Evolutionary conservation across 2,329 filamentous ascomycete genomes (phyloP).

Genomic region (Stachybotrys elegans): DNA sequence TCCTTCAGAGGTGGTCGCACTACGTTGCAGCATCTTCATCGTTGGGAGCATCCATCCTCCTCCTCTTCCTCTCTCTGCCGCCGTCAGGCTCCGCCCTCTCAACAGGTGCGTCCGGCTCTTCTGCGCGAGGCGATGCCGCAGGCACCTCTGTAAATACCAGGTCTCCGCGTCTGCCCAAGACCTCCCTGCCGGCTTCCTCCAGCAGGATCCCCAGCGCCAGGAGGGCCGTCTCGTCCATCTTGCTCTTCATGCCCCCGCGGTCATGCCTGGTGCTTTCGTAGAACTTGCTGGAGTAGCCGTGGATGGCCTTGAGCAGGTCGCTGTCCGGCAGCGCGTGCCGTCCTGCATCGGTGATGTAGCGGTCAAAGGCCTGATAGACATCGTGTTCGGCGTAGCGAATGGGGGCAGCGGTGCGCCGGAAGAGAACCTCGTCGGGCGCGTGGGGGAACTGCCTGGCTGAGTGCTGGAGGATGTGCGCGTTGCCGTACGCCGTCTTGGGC

Average conservation of each 20-base stretch:
- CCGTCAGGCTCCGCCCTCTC: too few species aligned
- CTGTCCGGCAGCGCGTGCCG: constrained; percentile 56
- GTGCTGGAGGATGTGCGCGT: constrained; percentile 13
- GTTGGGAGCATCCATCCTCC: too few species aligned
- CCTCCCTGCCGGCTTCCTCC: constrained; percentile 61
- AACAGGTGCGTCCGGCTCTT: too few species aligned
- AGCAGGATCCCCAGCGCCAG: constrained; percentile 70
- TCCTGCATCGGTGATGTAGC: constrained; percentile 42
- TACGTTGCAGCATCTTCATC: too few species aligned
- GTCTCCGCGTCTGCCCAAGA: constrained; percentile 61
- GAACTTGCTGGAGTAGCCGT: constrained; percentile 63
- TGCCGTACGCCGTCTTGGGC: constrained; percentile 21
- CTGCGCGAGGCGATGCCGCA: too few species aligned
- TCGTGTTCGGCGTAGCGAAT: constrained; percentile 65
- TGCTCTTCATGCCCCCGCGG: constrained; percentile 10
- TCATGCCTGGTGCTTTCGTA: constrained; percentile 43
- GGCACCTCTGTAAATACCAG: constrained; percentile 69
- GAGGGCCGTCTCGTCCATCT: constrained; percentile 72
- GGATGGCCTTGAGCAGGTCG: constrained; percentile 64
- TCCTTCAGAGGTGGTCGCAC: too few species aligned
- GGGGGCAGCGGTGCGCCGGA: constrained; percentile 59
- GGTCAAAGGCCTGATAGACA: constrained; percentile 62
- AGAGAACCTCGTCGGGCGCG: constrained; percentile 67
- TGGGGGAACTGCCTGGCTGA: constrained; percentile 30
- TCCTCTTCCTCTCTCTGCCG: too few species aligned